Conservation (phyloP, 495 filamentous ascomycete species). For the Penicillium ucsense region DNA sequence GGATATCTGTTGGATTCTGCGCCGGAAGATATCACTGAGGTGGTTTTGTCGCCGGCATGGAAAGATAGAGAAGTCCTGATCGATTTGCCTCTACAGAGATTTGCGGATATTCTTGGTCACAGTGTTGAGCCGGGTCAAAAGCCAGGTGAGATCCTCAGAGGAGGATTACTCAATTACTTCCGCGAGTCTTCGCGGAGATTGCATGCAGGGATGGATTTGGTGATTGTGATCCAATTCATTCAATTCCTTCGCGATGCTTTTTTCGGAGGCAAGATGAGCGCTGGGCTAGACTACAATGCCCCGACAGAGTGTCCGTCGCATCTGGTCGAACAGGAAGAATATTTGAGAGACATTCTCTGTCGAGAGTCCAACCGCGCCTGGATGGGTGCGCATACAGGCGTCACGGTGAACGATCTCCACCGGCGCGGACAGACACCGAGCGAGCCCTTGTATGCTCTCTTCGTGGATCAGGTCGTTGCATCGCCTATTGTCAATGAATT, state of each 20-base stretch:
- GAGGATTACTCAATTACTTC: slow-evolving; percentile 9
- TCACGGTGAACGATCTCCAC: not conserved
- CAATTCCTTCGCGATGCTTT: slow-evolving; percentile 23
- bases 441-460: not conserved
- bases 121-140: not conserved
- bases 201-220: slow-evolving; percentile 23
- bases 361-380: not conserved
- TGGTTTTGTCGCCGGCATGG: slow-evolving; percentile 18
- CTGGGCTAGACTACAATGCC: too few species aligned
- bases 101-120: slow-evolving; percentile 7
- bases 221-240: slow-evolving; percentile 23
- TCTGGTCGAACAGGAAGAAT: slow-evolving; percentile 5
- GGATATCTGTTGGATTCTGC: slow-evolving; percentile 21
- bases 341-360: slow-evolving; percentile 8
- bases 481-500: not conserved
- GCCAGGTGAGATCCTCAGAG: not conserved
- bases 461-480: not conserved
- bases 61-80: slow-evolving; percentile 12
- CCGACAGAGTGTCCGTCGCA: too few species aligned
- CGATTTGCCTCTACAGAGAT: slow-evolving; percentile 5
- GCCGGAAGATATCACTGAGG: slow-evolving; percentile 14
- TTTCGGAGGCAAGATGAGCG: not conserved
- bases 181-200: slow-evolving; percentile 3
- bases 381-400: not conserved
- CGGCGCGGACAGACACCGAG: not conserved